Evolutionary conservation across 371 early-diverging fungal genomes (phyloP), one percentile per base, ranked within the genome.

Genomic region (Mucor saturninus): DNA sequence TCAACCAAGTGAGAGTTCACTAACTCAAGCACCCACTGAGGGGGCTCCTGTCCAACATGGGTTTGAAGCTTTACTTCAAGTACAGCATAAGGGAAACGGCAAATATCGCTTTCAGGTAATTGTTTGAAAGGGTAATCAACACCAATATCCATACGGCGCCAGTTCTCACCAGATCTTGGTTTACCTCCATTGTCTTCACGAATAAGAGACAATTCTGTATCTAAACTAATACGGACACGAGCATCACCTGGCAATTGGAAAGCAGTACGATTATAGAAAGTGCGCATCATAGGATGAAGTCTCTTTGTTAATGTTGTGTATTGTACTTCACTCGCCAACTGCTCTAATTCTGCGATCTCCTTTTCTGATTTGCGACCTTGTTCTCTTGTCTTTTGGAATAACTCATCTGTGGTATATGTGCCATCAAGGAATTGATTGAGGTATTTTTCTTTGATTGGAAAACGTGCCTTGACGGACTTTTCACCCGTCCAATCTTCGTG

Each of bases 231-330:
- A 72, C 99, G 91, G 29, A 99, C 98, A 61, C 94, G 90, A 3
- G 99, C 96, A 81, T 98, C 98, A 40, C 97, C 98, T 14, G 99
- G 99, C 31, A 99, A 77, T 76, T 99, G 99, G 86, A 99, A 99
- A 13, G 99, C 99, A 30, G 96, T 98, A 76, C 99, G 91, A 74
- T 97, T 99, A 83, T 99, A 99, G 70, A 97, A 97, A 2, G 98
- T 96, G 56, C 99, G 93, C 73, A 95, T 83, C 46, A 92, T 87
- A 13, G 99, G 99, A 54, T 87, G 83, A 56, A 99, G 83, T 8
- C 87, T 78, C 67, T 92, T 94, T 13, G 89, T 79, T 14, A 83
- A 64, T 4, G 96, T 89, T 46, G 91, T 86, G 15, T 83, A 72
- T 63, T 93, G 95, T 14, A 99, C 91, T 62, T 99, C 97, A 30